Percentiles rank a stretch among this genome's conserved stretches.
Conservation (phyloP, 1,284 basidiomycete species). For the Puccinia triticina region DNA sequence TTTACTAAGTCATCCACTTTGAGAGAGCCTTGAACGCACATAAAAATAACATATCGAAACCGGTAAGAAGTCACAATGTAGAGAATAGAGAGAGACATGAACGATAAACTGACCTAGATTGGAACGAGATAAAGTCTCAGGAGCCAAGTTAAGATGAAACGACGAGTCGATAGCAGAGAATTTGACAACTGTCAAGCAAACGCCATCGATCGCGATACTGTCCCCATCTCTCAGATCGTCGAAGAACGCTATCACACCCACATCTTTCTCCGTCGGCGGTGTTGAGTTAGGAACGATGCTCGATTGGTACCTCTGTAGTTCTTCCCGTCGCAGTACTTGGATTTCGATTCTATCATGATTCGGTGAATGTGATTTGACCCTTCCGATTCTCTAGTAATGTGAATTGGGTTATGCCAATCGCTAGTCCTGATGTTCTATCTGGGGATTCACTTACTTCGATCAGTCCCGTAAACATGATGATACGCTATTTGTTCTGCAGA, state of each 20-base stretch:
- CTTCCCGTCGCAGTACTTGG: neutral
- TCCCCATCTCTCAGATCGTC: conserved; percentile 92
- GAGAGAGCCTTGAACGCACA: conserved; percentile 68
- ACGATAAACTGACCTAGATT: conserved; percentile 72
- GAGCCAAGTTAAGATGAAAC: conserved; percentile 92
- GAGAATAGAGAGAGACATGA: neutral
- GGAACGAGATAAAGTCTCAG: conserved; percentile 88
- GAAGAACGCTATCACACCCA: conserved; percentile 67
- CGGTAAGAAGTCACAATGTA: neutral
- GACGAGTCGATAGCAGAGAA: conserved; percentile 65
- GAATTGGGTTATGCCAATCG: neutral
- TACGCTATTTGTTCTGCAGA: too few species aligned
- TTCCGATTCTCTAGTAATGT: conserved; percentile 6
- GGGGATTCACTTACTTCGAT: conserved; percentile 6
- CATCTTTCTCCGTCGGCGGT: neutral
- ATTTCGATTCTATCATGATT: conserved; percentile 16
- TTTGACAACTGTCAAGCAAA: conserved; percentile 85
- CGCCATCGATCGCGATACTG: conserved; percentile 79
- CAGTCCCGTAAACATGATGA: conserved; percentile 17
- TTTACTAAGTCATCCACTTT: conserved; percentile 82
- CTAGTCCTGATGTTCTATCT: neutral
- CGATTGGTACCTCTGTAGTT: conserved; percentile 9
- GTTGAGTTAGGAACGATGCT: neutral
- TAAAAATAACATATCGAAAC: neutral
- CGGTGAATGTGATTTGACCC: conserved; percentile 17